Percentiles rank a stretch among this genome's conserved stretches.
phyloP scores from a whole-genome alignment of 2,329 filamentous ascomycete species.

The Ophiostoma ips region DNA sequence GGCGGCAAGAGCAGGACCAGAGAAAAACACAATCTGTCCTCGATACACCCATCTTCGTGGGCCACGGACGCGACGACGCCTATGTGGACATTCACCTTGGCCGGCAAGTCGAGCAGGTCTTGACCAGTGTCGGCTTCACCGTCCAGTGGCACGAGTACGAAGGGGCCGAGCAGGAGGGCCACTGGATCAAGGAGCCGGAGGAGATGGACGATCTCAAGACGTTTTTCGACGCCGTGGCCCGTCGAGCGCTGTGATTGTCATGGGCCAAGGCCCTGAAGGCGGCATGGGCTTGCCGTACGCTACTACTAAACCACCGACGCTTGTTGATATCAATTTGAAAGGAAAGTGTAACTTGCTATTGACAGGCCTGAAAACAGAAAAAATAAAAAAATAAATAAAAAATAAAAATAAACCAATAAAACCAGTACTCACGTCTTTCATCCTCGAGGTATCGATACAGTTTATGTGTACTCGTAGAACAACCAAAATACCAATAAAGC shows the following conservation, averaged over 20 bases:
- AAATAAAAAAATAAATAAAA: too few species aligned
- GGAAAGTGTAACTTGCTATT: too few species aligned
- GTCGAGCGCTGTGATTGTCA: neutral
- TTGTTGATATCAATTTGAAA: too few species aligned
- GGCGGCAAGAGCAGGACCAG: neutral
- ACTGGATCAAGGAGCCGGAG: slow-evolving; percentile 10
- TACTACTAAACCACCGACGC: too few species aligned
- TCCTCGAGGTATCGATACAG: too few species aligned
- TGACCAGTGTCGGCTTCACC: neutral
- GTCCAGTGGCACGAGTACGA: slow-evolving; percentile 8
- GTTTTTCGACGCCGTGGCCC: neutral
- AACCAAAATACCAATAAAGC: too few species aligned
- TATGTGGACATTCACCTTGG: slow-evolving; percentile 7
- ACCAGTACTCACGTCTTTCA: too few species aligned
- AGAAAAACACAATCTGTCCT: neutral
- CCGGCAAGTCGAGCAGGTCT: neutral
- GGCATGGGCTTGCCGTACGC: too few species aligned
- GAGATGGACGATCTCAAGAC: slow-evolving; percentile 5
- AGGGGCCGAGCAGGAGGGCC: slow-evolving; percentile 8
- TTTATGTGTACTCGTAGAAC: too few species aligned
- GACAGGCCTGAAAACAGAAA: too few species aligned
- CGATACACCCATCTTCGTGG: slow-evolving; percentile 6
- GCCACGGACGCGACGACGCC: slow-evolving; percentile 9
- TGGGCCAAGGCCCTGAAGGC: too few species aligned
- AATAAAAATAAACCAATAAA: too few species aligned